Base-by-base conservation (phyloP, 225 moss, liverwort and hornwort genomes). In the Polytrichum formosum region DNA sequence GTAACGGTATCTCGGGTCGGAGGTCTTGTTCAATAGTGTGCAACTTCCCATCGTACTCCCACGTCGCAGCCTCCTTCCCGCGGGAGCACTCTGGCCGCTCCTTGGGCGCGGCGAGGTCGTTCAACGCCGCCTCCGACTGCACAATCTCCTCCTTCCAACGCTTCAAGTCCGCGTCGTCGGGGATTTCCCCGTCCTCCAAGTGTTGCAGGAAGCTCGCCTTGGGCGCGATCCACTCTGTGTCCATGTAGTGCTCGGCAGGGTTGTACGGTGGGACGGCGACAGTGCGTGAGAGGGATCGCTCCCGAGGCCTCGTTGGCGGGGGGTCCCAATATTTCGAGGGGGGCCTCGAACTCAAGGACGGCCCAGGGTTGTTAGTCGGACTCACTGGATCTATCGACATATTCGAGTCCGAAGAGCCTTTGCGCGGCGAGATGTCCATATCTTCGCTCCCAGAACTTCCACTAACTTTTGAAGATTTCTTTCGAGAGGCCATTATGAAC, bases 101-200 rank as follows among this genome's bases (percentile, higher is more conserved):
- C 55, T 78, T 78, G 0, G 76, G 54, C 25, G 61, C 56, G 5
- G 74, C 68, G 28, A 85, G 69, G 16, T 76, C 69, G 28, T 79
- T 79, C 5, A 82, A 69, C 0, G 78, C 69, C 2, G 2, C 37
- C 7, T 85, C 28, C 0, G 70, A 64, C 0, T 74, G 46, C 2
- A 1, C 0, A 30, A 85, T 85, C 2, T 82, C 74, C 53, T 79
- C 28, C 5, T 78, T 85, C 85, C 82, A 82, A 53, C 28, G 56
- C 2, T 66, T 63, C 17, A 79, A 71, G 10, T 81, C 62, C 0
- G 1, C 30, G 0, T 71, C 63, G 13, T 81, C 31, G 1, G 70
- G 28, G 0, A n/a, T 64, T 7, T 82, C 79, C 5, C 58, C 66
- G 0, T 82, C 59, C 0, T 74, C 74, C 6, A 85, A 58, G 0